phyloP scores from a whole-genome alignment of 495 filamentous ascomycete genomes.

The Neurospora africana region DNA sequence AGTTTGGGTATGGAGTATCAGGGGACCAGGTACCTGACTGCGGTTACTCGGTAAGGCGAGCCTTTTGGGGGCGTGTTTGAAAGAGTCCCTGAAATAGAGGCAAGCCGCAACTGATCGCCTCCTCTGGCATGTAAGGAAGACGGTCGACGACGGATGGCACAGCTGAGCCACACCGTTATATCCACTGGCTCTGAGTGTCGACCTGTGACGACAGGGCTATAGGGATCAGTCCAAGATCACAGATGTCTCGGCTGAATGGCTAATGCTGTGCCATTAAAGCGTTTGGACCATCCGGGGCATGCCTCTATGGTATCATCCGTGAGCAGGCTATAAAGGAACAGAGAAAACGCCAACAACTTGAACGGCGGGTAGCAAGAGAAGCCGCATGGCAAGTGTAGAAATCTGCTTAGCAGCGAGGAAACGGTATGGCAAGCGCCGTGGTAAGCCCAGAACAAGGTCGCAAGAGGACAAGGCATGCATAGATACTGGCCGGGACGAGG shows the following conservation, averaged over 20 bases:
- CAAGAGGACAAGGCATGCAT: conserved; percentile 19
- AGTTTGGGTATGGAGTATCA: conserved; percentile 4
- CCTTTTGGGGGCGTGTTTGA: conserved; percentile 24
- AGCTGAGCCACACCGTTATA: conserved; percentile 40
- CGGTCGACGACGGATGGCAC: conserved; percentile 24
- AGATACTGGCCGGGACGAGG: conserved; percentile 16
- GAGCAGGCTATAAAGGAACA: conserved; percentile 20
- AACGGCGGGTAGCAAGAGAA: conserved; percentile 6
- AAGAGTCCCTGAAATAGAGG: conserved; percentile 29
- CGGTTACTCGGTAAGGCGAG: conserved; percentile 19
- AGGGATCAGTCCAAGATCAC: conserved; percentile 29
- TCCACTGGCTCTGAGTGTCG: conserved; percentile 6
- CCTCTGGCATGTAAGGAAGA: conserved; percentile 25
- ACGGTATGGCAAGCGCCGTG: conserved; percentile 16
- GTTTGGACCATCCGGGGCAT: conserved; percentile 32
- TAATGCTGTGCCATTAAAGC: conserved; percentile 40
- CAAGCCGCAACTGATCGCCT: conserved; percentile 31
- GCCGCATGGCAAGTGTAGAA: conserved; percentile 3
- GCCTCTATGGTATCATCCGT: conserved; percentile 12
- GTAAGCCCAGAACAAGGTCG: conserved; percentile 15
- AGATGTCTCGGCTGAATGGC: conserved; percentile 43
- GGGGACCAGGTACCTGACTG: conserved; percentile 32
- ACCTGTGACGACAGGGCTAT: conserved; percentile 28
- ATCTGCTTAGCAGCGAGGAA: conserved; percentile 3
- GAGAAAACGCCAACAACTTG: conserved; percentile 16